A percentile compares a stretch with the other conserved stretches of the same genome.
Evolutionary conservation across 352 stramenopile species (phyloP).

Genomic region (Phytopythium helicoides): DNA sequence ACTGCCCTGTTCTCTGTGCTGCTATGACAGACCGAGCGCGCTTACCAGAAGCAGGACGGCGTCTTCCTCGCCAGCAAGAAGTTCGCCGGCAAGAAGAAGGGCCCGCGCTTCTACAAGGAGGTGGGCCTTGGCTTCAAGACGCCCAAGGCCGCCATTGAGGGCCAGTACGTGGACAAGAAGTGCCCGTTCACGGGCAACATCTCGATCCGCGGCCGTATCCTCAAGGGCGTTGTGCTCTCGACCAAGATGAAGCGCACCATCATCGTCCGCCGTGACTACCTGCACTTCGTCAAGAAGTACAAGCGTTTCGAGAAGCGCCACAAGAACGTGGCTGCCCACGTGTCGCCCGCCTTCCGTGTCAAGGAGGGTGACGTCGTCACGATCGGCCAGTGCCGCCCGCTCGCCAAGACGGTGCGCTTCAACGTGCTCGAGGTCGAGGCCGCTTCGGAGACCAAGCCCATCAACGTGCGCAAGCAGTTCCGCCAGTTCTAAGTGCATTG

Average conservation of each 20-base stretch:
- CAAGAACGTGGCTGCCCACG: constrained; percentile 99
- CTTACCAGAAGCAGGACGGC: no score
- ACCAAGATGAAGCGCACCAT: constrained; percentile 99
- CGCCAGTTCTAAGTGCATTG: constrained; percentile 93
- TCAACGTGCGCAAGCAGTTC: constrained; percentile 99
- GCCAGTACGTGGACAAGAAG: no score
- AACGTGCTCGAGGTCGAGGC: constrained; percentile 98
- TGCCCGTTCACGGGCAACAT: constrained; percentile 99
- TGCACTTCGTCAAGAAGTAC: constrained; percentile 99
- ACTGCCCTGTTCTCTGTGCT: no score
- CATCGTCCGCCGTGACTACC: constrained; percentile 99
- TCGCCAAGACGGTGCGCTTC: constrained; percentile 99
- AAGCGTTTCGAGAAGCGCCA: constrained; percentile 99
- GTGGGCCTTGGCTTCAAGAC: no score
- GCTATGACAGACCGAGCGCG: no score
- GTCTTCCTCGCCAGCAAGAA: no score
- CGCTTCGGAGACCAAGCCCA: constrained; percentile 93
- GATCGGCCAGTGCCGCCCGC: constrained; percentile 98
- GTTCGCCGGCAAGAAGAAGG: no score
- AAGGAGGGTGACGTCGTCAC: constrained; percentile 99
- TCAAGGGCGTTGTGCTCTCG: constrained; percentile 98
- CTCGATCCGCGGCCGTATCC: constrained; percentile 97
- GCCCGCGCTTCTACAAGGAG: no score
- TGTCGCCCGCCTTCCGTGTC: constrained; percentile 96
- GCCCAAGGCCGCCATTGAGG: no score